Base-by-base conservation (phyloP, 257 asterid species). In the Linaria vulgaris region DNA sequence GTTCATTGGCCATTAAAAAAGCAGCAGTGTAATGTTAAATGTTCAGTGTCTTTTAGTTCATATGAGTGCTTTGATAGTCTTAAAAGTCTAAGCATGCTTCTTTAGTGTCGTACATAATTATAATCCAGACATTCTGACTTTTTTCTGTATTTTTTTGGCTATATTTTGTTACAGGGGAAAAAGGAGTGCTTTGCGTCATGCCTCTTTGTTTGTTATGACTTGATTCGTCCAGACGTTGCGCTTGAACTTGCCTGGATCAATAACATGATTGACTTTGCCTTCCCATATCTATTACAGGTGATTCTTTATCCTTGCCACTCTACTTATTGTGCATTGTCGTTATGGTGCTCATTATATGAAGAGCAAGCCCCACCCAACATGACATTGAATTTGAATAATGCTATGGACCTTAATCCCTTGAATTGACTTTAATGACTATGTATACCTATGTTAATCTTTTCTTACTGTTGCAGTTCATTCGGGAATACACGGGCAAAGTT, bases 191-290 rank as follows among this genome's bases (percentile, higher is more conserved):
- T 88, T 20, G 94, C 98, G 0, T 88, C 98, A 9, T 91, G 98
- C 88, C 82, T 91, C 63, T 91, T 88, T 68, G 96, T 91, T 53
- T 91, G 98, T 72, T 91, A 91, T 21, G 96, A 91, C 72, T 77
- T 85, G 84, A 80, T 91, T 61, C 97, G 96, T 37, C 72, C 90
- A 0, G 97, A 91, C 56, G 95, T 91, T 60, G 97, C 90, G 5
- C 89, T 91, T 41, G 97, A 91, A 64, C 90, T 91, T n/a, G 96
- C 97, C 67, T 91, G 97, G 97, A 84, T 88, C 86, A 80, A 91
- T 65, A 86, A 84, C 75, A 91, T 88, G 95, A 66, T 91, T 1
- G 96, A 91, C 81, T 91, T 91, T 75, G 96, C 95, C 64, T 84
- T 91, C 82, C 97, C 96, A 19, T 88, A 85, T 64, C 83, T 91